Evolutionary conservation across 2,329 filamentous ascomycete genomes (phyloP).

Genomic region (Chaetomium sp.): DNA sequence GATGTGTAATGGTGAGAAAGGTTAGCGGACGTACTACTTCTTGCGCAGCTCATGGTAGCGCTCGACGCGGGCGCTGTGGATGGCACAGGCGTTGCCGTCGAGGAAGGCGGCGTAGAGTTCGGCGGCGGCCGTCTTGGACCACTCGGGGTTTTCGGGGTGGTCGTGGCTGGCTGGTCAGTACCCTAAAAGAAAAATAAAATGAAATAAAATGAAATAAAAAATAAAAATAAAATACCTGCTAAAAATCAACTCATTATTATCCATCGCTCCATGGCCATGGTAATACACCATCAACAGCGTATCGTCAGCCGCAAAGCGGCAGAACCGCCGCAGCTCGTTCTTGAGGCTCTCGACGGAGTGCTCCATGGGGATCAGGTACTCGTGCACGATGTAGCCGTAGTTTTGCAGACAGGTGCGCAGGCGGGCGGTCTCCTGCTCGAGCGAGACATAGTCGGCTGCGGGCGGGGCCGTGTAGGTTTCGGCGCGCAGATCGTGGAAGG

Average conservation of each 20-base stretch:
- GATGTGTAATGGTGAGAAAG: neutral
- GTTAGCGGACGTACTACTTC: constrained; percentile 21
- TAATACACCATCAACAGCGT: constrained; percentile 24
- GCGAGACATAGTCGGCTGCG: constrained; percentile 20
- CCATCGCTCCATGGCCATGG: constrained; percentile 23
- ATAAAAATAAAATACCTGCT: constrained; percentile 16
- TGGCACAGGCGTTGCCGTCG: constrained; percentile 11
- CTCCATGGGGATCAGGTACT: constrained; percentile 22
- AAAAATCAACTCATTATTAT: constrained; percentile 25
- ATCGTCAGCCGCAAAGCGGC: constrained; percentile 19
- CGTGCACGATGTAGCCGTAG: constrained; percentile 22
- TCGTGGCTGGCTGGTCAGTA: constrained; percentile 18
- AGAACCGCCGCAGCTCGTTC: constrained; percentile 17
- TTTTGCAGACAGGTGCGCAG: constrained; percentile 18
- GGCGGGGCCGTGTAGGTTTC: constrained; percentile 22
- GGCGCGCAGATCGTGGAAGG: constrained; percentile 22
- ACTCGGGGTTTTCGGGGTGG: constrained; percentile 21
- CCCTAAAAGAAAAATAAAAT: no score
- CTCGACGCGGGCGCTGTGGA: constrained; percentile 9
- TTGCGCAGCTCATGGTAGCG: constrained; percentile 18
- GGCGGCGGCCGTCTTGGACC: constrained; percentile 22
- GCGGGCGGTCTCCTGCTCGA: constrained; percentile 23
- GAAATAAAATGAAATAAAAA: neutral
- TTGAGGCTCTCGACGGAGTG: constrained; percentile 15
- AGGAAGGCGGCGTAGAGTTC: constrained; percentile 24